These are phyloP conservation scores for Acanthamoeba lugdunensis DNA, from an alignment of 208 protist species.

Conservation along the genomic window DNA sequence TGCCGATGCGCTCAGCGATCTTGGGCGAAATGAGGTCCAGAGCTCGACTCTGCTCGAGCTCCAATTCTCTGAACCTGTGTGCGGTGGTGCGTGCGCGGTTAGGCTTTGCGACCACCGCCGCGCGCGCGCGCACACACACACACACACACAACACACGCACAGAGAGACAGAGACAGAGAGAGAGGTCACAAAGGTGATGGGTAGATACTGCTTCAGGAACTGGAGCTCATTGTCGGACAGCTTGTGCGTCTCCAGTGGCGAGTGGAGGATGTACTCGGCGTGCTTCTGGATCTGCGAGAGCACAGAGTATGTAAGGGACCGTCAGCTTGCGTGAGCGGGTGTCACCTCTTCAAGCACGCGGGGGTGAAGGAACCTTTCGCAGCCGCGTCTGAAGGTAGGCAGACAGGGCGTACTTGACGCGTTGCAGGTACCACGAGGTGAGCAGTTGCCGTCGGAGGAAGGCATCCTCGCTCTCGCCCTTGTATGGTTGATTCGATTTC, in stretches of 20 bases:
- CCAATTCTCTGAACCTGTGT: constrained; percentile 15
- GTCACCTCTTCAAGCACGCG: not conserved
- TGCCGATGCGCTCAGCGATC: constrained; percentile 27
- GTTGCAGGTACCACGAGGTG: constrained; percentile 47
- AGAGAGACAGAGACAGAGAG: not conserved
- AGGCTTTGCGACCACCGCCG: too few relatives aligned
- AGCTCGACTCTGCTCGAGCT: constrained; percentile 25
- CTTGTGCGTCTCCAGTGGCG: constrained; percentile 10
- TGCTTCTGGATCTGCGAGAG: not conserved
- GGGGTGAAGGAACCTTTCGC: constrained; percentile 1
- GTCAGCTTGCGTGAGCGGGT: not conserved
- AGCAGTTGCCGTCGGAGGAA: constrained; percentile 5
- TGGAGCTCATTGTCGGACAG: constrained; percentile 30
- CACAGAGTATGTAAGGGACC: not conserved
- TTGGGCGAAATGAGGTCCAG: constrained; percentile 18
- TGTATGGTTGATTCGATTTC: constrained; percentile 9
- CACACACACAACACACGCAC: not conserved
- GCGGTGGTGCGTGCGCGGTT: too few relatives aligned
- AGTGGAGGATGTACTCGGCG: constrained; percentile 39
- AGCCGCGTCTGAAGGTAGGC: constrained; percentile 32
- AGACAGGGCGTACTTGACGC: constrained; percentile 11
- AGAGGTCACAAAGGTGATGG: not conserved
- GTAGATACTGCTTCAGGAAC: not conserved
- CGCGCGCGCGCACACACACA: too few relatives aligned
- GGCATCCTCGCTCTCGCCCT: constrained; percentile 19